These are phyloP conservation scores for Ampelocalamus luodianensis DNA, from an alignment of 176 grass and related monocot genomes.

Conservation along the genomic window DNA sequence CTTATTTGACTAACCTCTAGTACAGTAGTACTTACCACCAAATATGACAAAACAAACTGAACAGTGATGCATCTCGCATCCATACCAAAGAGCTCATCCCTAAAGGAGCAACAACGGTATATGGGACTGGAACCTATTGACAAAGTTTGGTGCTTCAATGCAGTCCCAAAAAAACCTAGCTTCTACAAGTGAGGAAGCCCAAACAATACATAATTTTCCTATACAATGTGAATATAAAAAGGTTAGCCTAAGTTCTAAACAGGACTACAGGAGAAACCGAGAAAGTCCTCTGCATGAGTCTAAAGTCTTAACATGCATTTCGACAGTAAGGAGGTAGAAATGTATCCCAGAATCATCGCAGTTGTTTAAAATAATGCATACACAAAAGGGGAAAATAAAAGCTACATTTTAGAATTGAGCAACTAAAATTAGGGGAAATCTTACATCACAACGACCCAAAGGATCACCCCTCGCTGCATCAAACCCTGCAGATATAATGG, in stretches of 20 bases:
- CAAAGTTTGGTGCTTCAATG: conserved; percentile 4
- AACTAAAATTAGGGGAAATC: conserved; percentile 37
- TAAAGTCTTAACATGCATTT: conserved; percentile 10
- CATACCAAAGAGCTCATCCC: background rate
- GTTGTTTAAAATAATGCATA: background rate
- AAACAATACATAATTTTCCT: conserved; percentile 9
- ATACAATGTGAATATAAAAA: conserved; percentile 24
- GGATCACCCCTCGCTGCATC: conserved; percentile 98
- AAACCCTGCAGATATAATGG: conserved; percentile 95
- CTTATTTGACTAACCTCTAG: conserved; percentile 16
- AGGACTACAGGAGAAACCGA: background rate
- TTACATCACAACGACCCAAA: conserved; percentile 93
- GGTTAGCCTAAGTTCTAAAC: conserved; percentile 30
- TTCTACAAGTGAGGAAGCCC: conserved; percentile 17
- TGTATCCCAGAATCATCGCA: conserved; percentile 9
- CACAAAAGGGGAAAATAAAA: background rate
- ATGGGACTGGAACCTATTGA: conserved; percentile 19
- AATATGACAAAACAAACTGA: conserved; percentile 34
- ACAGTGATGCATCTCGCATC: conserved; percentile 21
- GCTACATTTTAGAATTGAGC: conserved; percentile 27
- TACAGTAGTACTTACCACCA: conserved; percentile 2
- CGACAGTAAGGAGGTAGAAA: background rate
- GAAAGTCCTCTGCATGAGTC: background rate
- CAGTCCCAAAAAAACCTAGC: conserved; percentile 21
- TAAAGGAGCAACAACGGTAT: conserved; percentile 1